Evolutionary conservation across 1,139 yeast genomes (phyloP).

Genomic region (Blastobotrys petasosporus): DNA sequence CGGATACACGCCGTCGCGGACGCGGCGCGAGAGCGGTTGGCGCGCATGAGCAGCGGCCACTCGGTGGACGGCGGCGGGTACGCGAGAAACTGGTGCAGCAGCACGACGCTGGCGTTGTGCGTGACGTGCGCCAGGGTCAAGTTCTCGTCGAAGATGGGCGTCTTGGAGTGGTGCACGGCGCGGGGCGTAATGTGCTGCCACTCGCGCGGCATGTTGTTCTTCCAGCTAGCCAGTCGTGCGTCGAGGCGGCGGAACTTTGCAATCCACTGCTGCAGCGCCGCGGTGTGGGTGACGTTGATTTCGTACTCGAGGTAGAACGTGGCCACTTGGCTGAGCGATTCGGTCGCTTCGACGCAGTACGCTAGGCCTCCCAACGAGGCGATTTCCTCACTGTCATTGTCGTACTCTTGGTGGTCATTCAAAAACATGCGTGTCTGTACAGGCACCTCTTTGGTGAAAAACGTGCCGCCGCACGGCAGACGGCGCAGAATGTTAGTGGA

Average conservation of each 20-base stretch:
- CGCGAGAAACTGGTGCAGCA: constrained; percentile 16
- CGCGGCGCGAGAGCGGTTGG: constrained; percentile 4
- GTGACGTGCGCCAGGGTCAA: constrained; percentile 17
- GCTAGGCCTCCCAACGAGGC: constrained; percentile 15
- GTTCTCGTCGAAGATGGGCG: constrained; percentile 15
- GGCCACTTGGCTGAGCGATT: constrained; percentile 8
- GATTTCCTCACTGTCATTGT: constrained; percentile 14
- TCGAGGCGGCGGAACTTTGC: constrained; percentile 3
- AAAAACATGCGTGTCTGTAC: too few species aligned
- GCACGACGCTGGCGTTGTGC: constrained; percentile 14
- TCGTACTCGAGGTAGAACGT: constrained; percentile 6
- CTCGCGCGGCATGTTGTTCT: constrained; percentile 9
- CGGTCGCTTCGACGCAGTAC: constrained; percentile 16
- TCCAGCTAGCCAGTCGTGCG: constrained; percentile 12
- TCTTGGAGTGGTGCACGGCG: not conserved
- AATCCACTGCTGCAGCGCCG: constrained; percentile 1
- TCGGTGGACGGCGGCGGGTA: constrained; percentile 2
- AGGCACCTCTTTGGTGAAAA: constrained; percentile 5
- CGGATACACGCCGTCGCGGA: constrained; percentile 4
- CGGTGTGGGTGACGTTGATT: constrained; percentile 1
- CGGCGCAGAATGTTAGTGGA: constrained; percentile 18
- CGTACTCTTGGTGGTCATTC: constrained; percentile 8
- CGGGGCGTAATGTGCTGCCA: constrained; percentile 8
- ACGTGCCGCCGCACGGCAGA: constrained; percentile 20
- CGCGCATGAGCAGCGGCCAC: constrained; percentile 3